Percentiles rank a stretch among this genome's conserved stretches.
phyloP scores from a whole-genome alignment of 768 basidiomycete genomes.

The Lentinula boryana region DNA sequence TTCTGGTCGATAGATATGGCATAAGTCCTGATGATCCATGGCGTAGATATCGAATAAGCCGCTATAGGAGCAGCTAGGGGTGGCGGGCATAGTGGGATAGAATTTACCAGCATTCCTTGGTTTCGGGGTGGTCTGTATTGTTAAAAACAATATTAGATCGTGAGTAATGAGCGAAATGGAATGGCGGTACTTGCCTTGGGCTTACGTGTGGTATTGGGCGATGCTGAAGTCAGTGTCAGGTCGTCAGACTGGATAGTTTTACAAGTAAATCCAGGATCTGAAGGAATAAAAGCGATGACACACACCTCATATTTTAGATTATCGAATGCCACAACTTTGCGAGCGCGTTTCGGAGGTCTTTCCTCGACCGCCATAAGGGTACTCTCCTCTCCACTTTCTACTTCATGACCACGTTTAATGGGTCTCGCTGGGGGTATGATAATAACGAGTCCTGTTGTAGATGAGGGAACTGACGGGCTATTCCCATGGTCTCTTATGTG shows the following conservation, averaged over 20 bases:
- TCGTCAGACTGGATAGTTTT: not conserved
- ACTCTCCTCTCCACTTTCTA: not conserved
- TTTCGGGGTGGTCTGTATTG: not conserved
- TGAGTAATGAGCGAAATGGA: not conserved
- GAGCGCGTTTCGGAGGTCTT: not conserved
- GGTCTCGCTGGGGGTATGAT: not conserved
- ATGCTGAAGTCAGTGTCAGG: not conserved
- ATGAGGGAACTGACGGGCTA: too few species aligned
- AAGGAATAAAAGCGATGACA: not conserved
- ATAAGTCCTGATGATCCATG: constrained; percentile 3
- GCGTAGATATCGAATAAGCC: not conserved
- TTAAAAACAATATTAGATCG: not conserved
- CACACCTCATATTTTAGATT: not conserved
- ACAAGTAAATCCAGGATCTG: not conserved
- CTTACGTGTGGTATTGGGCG: not conserved
- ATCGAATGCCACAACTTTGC: not conserved
- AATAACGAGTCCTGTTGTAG: not conserved
- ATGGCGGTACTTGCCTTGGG: not conserved
- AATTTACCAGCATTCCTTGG: not conserved
- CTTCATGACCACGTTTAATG: not conserved
- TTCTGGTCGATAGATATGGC: not conserved
- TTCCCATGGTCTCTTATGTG: not conserved
- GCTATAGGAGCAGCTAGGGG: not conserved
- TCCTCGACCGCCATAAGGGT: not conserved
- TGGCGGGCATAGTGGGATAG: not conserved